Conservation (phyloP, 2,329 filamentous ascomycete genomes). For the Aspergillus thermomutatus region DNA sequence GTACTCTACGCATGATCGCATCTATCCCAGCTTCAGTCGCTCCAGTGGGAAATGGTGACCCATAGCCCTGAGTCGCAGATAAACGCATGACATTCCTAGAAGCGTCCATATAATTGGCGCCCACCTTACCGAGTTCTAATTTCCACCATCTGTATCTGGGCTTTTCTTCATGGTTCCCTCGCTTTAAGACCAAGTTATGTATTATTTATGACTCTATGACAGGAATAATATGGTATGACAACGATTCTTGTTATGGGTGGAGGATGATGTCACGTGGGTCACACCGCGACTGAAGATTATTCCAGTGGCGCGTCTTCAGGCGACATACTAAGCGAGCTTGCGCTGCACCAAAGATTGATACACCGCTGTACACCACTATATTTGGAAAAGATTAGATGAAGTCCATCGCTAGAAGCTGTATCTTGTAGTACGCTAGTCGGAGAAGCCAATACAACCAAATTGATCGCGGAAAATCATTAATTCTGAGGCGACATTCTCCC, state of each 20-base stretch:
- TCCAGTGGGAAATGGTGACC: background rate
- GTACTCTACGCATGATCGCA: background rate
- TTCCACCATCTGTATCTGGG: background rate
- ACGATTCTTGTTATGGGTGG: constrained; percentile 4
- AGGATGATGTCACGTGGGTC: constrained; percentile 24
- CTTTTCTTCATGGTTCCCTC: background rate
- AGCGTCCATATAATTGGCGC: background rate
- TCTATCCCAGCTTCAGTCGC: background rate
- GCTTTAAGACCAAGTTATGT: background rate
- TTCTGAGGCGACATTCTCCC: background rate
- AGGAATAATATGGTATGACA: constrained; percentile 8
- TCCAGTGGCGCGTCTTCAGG: background rate
- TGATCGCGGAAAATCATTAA: background rate
- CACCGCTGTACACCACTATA: background rate
- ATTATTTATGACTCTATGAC: background rate
- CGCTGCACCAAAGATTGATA: background rate
- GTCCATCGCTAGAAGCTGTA: background rate
- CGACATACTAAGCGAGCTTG: background rate
- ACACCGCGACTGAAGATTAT: background rate
- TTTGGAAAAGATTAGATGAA: background rate
- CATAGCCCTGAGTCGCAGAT: background rate
- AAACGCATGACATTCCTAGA: background rate
- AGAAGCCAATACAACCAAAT: background rate
- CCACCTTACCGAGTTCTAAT: background rate
- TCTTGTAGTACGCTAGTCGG: background rate